phyloP scores from a whole-genome alignment of 2,329 filamentous ascomycete genomes.

The Helminthosporium solani region DNA sequence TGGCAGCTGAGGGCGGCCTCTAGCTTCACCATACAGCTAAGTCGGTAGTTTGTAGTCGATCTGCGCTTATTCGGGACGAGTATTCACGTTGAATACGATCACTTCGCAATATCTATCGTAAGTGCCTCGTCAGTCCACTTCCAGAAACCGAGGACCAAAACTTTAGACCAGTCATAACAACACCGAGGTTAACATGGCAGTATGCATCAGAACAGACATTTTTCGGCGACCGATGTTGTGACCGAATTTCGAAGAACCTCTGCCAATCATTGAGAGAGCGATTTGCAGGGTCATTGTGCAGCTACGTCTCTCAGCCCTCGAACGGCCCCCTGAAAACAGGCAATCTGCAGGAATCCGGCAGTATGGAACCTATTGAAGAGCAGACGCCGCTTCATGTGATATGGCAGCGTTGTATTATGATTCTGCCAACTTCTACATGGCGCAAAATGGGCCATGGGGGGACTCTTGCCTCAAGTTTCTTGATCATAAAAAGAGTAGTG shows the following conservation, averaged over 20 bases:
- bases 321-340: constrained; percentile 1
- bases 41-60: background rate
- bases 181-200: background rate
- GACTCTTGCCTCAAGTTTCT: background rate
- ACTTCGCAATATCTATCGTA: too few species aligned
- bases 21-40: background rate
- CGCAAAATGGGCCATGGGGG: background rate
- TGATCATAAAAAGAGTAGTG: background rate
- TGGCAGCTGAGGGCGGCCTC: constrained; percentile 5
- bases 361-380: constrained; percentile 1
- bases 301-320: constrained; percentile 8
- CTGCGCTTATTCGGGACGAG: too few species aligned
- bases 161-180: too few species aligned
- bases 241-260: background rate
- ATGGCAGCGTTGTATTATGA: constrained; percentile 2
- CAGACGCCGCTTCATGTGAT: constrained; percentile 7
- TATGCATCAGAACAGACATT: too few species aligned
- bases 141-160: too few species aligned
- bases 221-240: background rate
- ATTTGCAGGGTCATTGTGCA: constrained; percentile 4
- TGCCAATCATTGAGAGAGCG: constrained; percentile 4
- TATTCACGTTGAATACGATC: too few species aligned
- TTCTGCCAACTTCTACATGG: background rate
- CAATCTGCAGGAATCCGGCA: constrained; percentile 1
- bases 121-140: too few species aligned